A percentile compares a stretch with the other conserved stretches of the same genome.
phyloP scores from a whole-genome alignment of 169 alveolate genomes.

The Plasmodium fragile region DNA sequence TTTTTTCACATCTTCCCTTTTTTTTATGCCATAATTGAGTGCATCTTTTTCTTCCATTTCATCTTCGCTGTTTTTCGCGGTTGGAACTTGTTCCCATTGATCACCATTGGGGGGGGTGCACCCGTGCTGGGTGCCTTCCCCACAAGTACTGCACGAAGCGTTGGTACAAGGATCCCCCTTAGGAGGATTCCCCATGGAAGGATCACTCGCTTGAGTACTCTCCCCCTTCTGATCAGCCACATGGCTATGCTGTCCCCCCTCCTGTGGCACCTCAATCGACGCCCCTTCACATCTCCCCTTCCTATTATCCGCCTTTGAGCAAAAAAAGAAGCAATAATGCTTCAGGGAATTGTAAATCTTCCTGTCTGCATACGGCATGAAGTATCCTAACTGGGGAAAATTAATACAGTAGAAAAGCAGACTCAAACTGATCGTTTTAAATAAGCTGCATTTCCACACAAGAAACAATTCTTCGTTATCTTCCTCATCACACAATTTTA shows the following conservation, averaged over 20 bases:
- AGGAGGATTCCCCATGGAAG: not conserved
- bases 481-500: constrained; percentile 41
- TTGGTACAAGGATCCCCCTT: not conserved
- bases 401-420: constrained; percentile 33
- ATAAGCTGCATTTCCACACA: constrained; percentile 48
- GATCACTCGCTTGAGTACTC: not conserved
- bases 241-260: not conserved
- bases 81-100: not conserved
- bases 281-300: not conserved
- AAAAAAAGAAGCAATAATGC: constrained; percentile 55
- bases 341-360: constrained; percentile 4
- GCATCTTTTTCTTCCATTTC: not conserved
- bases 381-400: not conserved
- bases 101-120: not conserved
- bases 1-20: not conserved
- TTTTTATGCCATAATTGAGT: not conserved
- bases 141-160: not conserved
- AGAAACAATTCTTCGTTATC: constrained; percentile 14
- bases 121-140: not conserved
- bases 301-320: not conserved
- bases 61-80: not conserved
- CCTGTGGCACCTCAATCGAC: not conserved
- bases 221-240: not conserved
- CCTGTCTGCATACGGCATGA: not conserved
- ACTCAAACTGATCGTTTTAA: constrained; percentile 31